phyloP scores from a whole-genome alignment of 371 early-diverging fungal species.

The Rhizopus sp. region DNA sequence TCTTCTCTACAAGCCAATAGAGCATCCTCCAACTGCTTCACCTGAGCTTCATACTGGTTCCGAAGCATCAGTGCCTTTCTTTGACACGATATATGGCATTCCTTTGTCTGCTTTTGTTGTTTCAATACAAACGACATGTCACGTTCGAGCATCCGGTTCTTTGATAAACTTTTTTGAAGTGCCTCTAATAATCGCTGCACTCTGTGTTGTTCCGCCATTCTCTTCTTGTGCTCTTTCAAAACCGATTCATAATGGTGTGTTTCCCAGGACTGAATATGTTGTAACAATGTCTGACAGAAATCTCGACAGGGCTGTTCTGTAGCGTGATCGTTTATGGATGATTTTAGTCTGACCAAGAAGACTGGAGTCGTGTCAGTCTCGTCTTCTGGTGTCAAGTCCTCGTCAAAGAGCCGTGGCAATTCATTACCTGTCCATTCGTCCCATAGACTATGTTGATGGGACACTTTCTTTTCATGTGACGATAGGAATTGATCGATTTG shows the following conservation, averaged over 20 bases:
- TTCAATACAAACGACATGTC: slow-evolving; percentile 11
- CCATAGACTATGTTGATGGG: neutral
- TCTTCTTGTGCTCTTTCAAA: slow-evolving; percentile 2
- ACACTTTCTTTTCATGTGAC: neutral
- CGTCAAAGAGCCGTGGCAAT: slow-evolving; percentile 10
- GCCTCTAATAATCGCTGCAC: slow-evolving; percentile 14
- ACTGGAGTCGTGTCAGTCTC: neutral
- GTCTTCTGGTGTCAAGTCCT: neutral
- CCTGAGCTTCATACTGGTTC: slow-evolving; percentile 2
- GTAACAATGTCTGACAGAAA: neutral
- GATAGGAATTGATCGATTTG: slow-evolving; percentile 15
- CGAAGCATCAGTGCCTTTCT: neutral
- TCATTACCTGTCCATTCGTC: slow-evolving; percentile 12
- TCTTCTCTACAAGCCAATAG: slow-evolving; percentile 19
- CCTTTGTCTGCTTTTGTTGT: neutral
- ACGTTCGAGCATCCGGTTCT: slow-evolving; percentile 14
- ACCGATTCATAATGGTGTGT: slow-evolving; percentile 1
- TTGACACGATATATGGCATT: neutral
- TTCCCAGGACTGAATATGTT: slow-evolving; percentile 4
- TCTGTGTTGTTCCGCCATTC: slow-evolving; percentile 8
- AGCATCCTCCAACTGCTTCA: slow-evolving; percentile 5
- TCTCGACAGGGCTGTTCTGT: neutral
- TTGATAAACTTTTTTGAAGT: slow-evolving; percentile 9
- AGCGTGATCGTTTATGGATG: slow-evolving; percentile 2
- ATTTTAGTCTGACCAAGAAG: slow-evolving; percentile 9